A percentile compares a stretch with the other conserved stretches of the same genome.
Evolutionary conservation across 441 rosid genomes (phyloP).

Genomic region (Arabidopsis hybrid): DNA sequence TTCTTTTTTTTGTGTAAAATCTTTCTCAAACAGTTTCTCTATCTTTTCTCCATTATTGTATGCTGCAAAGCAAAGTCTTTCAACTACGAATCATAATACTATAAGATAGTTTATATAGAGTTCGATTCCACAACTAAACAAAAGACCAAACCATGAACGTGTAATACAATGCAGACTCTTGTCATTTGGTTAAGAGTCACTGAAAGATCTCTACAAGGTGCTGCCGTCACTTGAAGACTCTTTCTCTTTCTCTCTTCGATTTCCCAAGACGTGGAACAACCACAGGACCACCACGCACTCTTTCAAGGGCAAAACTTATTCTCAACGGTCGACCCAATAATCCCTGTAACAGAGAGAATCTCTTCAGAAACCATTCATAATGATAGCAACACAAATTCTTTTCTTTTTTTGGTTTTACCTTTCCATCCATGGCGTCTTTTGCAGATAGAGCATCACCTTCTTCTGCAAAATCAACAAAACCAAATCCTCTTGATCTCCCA

Average conservation of each 20-base stretch:
- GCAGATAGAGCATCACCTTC: constrained; percentile 67
- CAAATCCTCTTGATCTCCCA: constrained; percentile 88
- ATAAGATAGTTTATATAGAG: background rate
- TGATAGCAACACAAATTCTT: background rate
- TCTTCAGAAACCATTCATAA: background rate
- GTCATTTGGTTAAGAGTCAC: constrained; percentile 5
- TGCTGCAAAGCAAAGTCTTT: background rate
- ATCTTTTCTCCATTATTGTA: constrained; percentile 3
- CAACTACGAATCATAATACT: background rate
- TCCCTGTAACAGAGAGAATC: constrained; percentile 56
- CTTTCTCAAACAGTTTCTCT: background rate
- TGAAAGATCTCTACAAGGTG: constrained; percentile 12
- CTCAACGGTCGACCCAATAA: constrained; percentile 77
- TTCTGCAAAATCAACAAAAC: constrained; percentile 73
- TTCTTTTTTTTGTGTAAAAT: constrained; percentile 13
- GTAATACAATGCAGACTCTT: constrained; percentile 8
- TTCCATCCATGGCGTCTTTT: constrained; percentile 92
- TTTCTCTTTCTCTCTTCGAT: constrained; percentile 25
- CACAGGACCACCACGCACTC: constrained; percentile 82
- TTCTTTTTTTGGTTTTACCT: constrained; percentile 46
- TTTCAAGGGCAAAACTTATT: constrained; percentile 71
- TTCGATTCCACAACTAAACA: background rate
- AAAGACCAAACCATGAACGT: constrained; percentile 5
- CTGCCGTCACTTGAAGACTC: constrained; percentile 29
- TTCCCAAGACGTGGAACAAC: constrained; percentile 56